These are phyloP conservation scores for Chrysoporthe cubensis DNA, from an alignment of 2,329 filamentous ascomycete genomes.

Conservation along the genomic window DNA sequence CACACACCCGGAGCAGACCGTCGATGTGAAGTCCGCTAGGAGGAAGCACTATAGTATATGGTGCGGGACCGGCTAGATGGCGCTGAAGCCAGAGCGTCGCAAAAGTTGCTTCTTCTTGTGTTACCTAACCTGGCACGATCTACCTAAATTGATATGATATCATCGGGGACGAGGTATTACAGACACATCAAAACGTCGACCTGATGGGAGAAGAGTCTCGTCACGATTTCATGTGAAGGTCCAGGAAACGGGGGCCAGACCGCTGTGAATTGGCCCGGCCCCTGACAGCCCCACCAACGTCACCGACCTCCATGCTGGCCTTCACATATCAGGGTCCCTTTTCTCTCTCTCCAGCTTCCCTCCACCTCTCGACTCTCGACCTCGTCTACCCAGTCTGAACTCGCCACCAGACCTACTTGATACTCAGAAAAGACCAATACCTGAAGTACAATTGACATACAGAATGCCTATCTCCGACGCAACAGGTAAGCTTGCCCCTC, in stretches of 20 bases:
- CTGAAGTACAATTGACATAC: slow-evolving; percentile 1
- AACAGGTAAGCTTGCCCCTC: slow-evolving; percentile 27
- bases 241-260: slow-evolving; percentile 14
- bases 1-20: no score
- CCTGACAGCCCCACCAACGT: slow-evolving; percentile 15
- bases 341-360: slow-evolving; percentile 5
- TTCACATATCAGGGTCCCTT: slow-evolving; percentile 5
- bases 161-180: not conserved
- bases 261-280: not conserved
- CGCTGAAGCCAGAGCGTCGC: not conserved
- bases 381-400: not conserved
- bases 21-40: no score
- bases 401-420: not conserved
- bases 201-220: not conserved
- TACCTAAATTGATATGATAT: slow-evolving; percentile 3
- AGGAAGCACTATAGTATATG: not conserved
- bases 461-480: slow-evolving; percentile 31
- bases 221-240: not conserved
- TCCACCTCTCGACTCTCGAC: not conserved
- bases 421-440: not conserved
- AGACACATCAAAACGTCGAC: not conserved
- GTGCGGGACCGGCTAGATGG: not conserved
- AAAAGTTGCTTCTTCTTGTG: not conserved
- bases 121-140: not conserved
- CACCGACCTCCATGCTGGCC: slow-evolving; percentile 10